A percentile compares a stretch with the other conserved stretches of the same genome.
Conservation (phyloP, 129 eudicot species). For the Helichrysum umbraculigerum region DNA sequence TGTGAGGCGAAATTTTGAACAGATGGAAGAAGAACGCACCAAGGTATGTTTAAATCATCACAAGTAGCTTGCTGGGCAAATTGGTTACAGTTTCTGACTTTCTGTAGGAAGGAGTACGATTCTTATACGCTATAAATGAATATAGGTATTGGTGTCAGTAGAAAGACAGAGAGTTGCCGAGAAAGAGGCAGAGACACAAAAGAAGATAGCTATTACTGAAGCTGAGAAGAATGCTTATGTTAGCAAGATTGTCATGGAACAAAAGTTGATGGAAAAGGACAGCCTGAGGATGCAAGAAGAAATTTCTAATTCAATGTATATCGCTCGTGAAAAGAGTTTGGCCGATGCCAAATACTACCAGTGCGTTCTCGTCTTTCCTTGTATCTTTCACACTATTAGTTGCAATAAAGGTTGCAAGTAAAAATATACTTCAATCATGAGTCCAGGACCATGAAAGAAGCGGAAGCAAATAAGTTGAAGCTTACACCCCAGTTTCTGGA, state of each 20-base stretch:
- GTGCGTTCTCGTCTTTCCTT: constrained; percentile 28
- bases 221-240: constrained; percentile 88
- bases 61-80: too few species aligned
- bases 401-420: background rate
- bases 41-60: constrained; percentile 50
- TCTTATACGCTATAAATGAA: background rate
- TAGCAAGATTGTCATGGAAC: constrained; percentile 91
- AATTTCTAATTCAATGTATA: constrained; percentile 77
- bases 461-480: constrained; percentile 87
- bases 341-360: constrained; percentile 86
- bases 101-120: background rate
- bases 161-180: constrained; percentile 91
- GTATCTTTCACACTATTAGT: background rate
- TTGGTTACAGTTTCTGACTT: background rate
- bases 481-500: constrained; percentile 81
- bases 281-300: constrained; percentile 77
- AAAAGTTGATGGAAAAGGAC: constrained; percentile 82
- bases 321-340: constrained; percentile 87
- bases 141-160: constrained; percentile 74
- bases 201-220: constrained; percentile 87
- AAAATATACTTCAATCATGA: background rate
- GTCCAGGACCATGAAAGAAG: constrained; percentile 81
- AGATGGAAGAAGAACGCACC: constrained; percentile 98
- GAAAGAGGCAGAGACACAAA: constrained; percentile 98
- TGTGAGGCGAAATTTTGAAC: constrained; percentile 76